Evolutionary conservation across 2,329 filamentous ascomycete genomes (phyloP).

Genomic region (Hypoxylon rubiginosum): DNA sequence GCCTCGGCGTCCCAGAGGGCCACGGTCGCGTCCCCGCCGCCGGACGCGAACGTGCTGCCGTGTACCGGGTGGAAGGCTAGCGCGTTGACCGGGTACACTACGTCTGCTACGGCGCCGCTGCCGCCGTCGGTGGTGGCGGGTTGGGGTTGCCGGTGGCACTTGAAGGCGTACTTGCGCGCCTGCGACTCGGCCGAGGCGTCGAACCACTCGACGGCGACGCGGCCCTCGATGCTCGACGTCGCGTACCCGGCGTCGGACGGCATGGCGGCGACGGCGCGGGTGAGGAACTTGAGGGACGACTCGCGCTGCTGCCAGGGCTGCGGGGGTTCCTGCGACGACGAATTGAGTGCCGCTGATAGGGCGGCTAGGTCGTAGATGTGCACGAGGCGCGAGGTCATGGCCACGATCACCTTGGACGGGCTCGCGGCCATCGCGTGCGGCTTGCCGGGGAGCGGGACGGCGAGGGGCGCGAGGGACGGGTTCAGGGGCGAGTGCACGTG

Average conservation of each 20-base stretch:
- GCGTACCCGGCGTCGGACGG: conserved; percentile 96
- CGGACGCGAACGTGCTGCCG: conserved; percentile 90
- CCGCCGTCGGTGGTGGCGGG: conserved; percentile 67
- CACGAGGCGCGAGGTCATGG: conserved; percentile 93
- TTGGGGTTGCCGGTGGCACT: conserved; percentile 85
- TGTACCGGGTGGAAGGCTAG: conserved; percentile 86
- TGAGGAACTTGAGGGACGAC: conserved; percentile 96
- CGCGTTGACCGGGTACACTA: conserved; percentile 93
- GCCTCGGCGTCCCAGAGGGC: conserved; percentile 92
- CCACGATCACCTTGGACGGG: conserved; percentile 87
- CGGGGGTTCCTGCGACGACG: conserved; percentile 61
- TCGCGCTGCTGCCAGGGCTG: conserved; percentile 94
- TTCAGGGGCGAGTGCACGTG: conserved; percentile 80
- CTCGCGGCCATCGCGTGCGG: conserved; percentile 88
- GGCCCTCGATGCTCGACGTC: conserved; percentile 91
- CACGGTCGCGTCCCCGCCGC: conserved; percentile 91
- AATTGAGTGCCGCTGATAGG: conserved; percentile 69
- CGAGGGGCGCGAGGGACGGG: conserved; percentile 68
- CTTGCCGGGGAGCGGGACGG: conserved; percentile 82
- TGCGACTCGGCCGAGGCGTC: conserved; percentile 89
- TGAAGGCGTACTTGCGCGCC: conserved; percentile 97
- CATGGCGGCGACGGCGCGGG: conserved; percentile 93
- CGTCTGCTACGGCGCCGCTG: conserved; percentile 77
- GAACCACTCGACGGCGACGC: conserved; percentile 98
- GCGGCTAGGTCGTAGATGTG: conserved; percentile 91